A percentile compares a stretch with the other conserved stretches of the same genome.
Evolutionary conservation across 2,329 filamentous ascomycete species (phyloP).

Genomic region (Ophiosphaerella korrae): DNA sequence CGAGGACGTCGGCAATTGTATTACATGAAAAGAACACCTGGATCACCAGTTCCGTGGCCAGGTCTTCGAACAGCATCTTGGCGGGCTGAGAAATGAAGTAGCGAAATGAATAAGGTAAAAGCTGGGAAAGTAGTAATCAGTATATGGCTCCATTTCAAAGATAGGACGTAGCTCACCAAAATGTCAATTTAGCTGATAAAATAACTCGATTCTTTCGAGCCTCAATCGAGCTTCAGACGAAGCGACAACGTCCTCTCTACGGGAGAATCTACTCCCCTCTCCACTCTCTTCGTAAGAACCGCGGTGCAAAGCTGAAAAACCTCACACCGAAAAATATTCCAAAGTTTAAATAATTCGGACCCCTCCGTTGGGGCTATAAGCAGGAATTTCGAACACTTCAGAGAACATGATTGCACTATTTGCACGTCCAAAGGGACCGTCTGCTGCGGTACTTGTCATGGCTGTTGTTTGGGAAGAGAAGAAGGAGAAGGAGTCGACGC

Average conservation of each 20-base stretch:
- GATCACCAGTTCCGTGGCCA: constrained; percentile 64
- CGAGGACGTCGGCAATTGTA: constrained; percentile 59
- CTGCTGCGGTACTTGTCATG: constrained; percentile 32
- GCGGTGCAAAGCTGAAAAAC: constrained; percentile 32
- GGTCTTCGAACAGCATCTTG: constrained; percentile 60
- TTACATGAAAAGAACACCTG: constrained; percentile 61
- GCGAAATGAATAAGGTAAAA: not conserved
- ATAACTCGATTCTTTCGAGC: not conserved
- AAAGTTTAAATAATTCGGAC: constrained; percentile 52
- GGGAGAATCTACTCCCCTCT: not conserved
- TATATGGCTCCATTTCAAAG: not conserved
- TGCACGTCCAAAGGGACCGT: constrained; percentile 35
- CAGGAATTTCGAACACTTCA: constrained; percentile 35
- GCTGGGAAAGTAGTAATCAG: not conserved
- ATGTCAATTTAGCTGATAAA: too few species aligned
- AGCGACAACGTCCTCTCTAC: not conserved
- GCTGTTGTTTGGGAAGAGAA: constrained; percentile 28
- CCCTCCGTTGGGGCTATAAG: constrained; percentile 62
- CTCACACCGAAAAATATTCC: constrained; percentile 34
- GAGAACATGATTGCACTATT: constrained; percentile 17
- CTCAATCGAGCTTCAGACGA: not conserved
- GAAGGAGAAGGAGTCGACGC: constrained; percentile 38
- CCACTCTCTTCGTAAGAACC: constrained; percentile 3
- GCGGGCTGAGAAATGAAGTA: constrained; percentile 3
- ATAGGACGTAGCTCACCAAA: too few species aligned